Base-by-base conservation (phyloP, 805 yeast genomes). In the Lachancea lanzarotensis region DNA sequence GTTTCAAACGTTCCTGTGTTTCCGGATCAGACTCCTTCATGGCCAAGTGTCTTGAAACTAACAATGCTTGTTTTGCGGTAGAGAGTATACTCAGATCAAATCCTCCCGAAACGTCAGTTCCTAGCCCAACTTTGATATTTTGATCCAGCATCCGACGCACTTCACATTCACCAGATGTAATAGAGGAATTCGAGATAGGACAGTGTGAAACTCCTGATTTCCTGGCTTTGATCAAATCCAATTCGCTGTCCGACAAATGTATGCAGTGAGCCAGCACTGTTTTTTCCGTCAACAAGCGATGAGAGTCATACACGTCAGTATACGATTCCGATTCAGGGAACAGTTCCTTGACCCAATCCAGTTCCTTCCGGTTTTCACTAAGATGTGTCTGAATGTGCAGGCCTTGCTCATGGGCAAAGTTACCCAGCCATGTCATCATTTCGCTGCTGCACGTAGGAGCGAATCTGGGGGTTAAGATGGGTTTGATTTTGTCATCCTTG, bases 231-330 rank as follows among this genome's bases (percentile, higher is more conserved):
- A 93, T 70, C 17, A 84, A 48, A 15, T 72, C 64, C 35, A 80
- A 70, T 62, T 91, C 98, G 2, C 71, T 71, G 8, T 76, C 79
- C 1, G 77, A 52, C 43, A 91, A 68, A 57, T 90, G 95, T 32
- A 93, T 72, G 31, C 93, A 95, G 59, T 91, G 98, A 0, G 97
- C 98, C 47, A 91, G 68, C 26, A 88, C 79, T 0, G 98, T 89
- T 50, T 75, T 76, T 1, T 69, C 62, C 17, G 75, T 75, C 39
- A 91, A 65, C 30, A 91, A 65, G 1, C 76, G 74, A 50, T 77
- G 77, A 40, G 72, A 65, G 52, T 82, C 76, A 60, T 91, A 91
- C 5, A 91, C 95, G 45, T 78, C 82, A 0, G 96, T 76, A 58
- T 91, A 91, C 45, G 72, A 69, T 16, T 69, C 63, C 49, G 76